These are phyloP conservation scores for Chlorencoelia australis DNA, from an alignment of 2,329 filamentous ascomycete genomes.

Conservation along the genomic window DNA sequence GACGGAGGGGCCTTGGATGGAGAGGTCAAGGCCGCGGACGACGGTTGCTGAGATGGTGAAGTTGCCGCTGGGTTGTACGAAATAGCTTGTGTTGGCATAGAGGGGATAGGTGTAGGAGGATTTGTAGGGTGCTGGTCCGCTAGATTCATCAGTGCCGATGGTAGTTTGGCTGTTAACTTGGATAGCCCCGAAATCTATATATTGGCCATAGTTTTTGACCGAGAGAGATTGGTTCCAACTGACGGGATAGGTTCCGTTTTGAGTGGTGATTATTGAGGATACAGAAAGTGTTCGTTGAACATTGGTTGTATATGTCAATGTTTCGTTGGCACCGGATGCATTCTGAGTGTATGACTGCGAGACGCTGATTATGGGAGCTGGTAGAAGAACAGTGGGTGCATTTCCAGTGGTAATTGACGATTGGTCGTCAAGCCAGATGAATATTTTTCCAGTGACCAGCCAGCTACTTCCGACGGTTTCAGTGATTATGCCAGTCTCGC, in stretches of 20 bases:
- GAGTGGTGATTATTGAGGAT: slow-evolving; percentile 40
- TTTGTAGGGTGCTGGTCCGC: slow-evolving; percentile 22
- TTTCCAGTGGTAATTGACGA: slow-evolving; percentile 42
- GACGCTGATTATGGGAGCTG: slow-evolving; percentile 38
- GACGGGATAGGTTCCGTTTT: slow-evolving; percentile 32
- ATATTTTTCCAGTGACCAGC: slow-evolving; percentile 71
- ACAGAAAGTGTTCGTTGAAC: slow-evolving; percentile 47
- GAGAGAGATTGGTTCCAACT: slow-evolving; percentile 50
- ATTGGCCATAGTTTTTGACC: slow-evolving; percentile 44
- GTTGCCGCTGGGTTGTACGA: slow-evolving; percentile 33
- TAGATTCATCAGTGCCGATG: slow-evolving; percentile 35
- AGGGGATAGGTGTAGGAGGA: slow-evolving; percentile 50
- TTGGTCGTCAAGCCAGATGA: slow-evolving; percentile 57
- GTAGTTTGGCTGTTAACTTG: slow-evolving; percentile 43
- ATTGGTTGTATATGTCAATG: slow-evolving; percentile 46
- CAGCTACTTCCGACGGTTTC: slow-evolving; percentile 54
- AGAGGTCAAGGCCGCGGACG: slow-evolving; percentile 37
- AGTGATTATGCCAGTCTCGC: slow-evolving; percentile 37
- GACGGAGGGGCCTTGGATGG: slow-evolving; percentile 35
- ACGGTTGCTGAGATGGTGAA: slow-evolving; percentile 40
- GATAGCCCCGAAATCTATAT: slow-evolving; percentile 43
- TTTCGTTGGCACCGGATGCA: slow-evolving; percentile 44
- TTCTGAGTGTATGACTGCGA: slow-evolving; percentile 37
- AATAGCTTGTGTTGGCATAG: slow-evolving; percentile 42
- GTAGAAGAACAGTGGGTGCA: slow-evolving; percentile 24